Evolutionary conservation across 495 filamentous ascomycete species (phyloP), one percentile per base, ranked within the genome.

Genomic region (Lophium mytilinum): DNA sequence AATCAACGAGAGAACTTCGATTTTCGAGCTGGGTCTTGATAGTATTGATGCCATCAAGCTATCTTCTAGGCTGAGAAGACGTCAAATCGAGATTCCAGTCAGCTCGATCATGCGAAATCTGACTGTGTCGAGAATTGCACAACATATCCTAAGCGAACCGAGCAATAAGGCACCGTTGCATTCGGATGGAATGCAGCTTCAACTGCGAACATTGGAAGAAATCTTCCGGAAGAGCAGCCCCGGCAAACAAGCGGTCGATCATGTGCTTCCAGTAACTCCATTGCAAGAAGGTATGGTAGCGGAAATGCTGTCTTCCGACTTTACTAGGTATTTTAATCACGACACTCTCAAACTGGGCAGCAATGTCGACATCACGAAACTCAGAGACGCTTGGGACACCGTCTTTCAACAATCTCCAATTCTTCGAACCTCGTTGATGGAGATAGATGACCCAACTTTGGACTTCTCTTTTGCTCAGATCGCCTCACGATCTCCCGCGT

Each of bases 231-330:
- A 42, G 19, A 58, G 53, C 9, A 39, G 47, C 6, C 3, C 64
- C 37, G 67, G 57, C 1, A 58, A 69, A 11, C 50, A 66, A 11
- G 56, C 72, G 50, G 71, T 84, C 11, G 79, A 86, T 39, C 63
- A 69, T 14, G 71, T 87, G 17, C 71, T 87, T 15, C 85, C 83
- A 2, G 71, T 79, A 6, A 86, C 89, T 0, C 85, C 90, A 11
- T 73, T 92, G 2, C 90, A 96, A 68, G 87, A 93, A 63, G 84
- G 80, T 37, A 89, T 96, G 80, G 73, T 95, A 42, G 83, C 83
- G 0, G 81, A 85, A 49, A 93, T 92, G 77, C 55, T 86, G 8
- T 71, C 76, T 17, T 88, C 87, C 0, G 71, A 79, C 9, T 85
- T 82, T 54, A 72, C 73, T 21, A 74, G 80, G 56, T 95, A 96